Evolutionary conservation across 2,329 filamentous ascomycete species (phyloP).

Genomic region (Fusarium sp.): DNA sequence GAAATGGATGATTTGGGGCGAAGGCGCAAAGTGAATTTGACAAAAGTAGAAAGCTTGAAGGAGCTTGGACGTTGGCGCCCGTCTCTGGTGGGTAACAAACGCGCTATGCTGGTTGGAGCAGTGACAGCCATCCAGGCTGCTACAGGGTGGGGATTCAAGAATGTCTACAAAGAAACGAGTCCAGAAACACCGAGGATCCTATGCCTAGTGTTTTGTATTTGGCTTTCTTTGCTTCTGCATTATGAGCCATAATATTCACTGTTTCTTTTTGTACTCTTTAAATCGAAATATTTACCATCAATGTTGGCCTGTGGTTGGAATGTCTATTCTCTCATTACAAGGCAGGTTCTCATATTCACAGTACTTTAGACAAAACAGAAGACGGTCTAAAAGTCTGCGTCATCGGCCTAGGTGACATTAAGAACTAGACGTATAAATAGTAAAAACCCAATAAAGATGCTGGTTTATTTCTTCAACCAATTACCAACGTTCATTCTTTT

Average conservation of each 20-base stretch:
- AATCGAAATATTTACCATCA: not conserved
- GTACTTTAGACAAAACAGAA: not conserved
- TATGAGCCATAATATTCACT: not conserved
- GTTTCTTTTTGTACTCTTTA: not conserved
- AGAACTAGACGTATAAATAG: not conserved
- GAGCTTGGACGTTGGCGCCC: constrained; percentile 27
- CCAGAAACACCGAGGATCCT: not conserved
- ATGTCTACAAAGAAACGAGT: not conserved
- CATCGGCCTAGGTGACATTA: not conserved
- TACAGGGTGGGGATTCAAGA: not conserved
- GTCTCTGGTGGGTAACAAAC: not conserved
- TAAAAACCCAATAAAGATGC: too few species aligned
- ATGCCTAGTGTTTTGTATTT: too few species aligned
- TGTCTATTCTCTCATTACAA: not conserved
- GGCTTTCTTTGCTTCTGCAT: not conserved
- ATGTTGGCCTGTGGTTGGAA: not conserved
- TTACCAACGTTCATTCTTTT: not conserved
- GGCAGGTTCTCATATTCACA: not conserved
- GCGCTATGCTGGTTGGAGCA: constrained; percentile 23
- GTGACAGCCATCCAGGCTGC: not conserved
- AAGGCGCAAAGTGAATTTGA: constrained; percentile 23
- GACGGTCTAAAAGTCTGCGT: not conserved
- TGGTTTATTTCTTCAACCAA: not conserved
- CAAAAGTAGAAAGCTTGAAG: constrained; percentile 17
- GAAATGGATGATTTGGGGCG: not conserved